Evolutionary conservation across 2,329 filamentous ascomycete species (phyloP).

Genomic region (Pestalotiopsis sp.): DNA sequence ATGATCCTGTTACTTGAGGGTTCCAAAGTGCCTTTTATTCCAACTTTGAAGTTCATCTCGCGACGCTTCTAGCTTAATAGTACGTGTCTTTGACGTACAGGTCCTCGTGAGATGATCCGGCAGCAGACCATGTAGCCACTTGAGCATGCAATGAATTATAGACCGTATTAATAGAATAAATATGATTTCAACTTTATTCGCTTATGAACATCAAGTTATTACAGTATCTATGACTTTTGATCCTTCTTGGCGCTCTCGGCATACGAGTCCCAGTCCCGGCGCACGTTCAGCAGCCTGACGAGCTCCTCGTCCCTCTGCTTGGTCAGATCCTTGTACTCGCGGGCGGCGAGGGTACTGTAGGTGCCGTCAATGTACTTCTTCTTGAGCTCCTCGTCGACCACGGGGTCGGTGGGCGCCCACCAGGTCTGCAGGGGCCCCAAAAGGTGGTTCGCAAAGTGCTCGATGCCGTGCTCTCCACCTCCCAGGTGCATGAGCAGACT

Average conservation of each 20-base stretch:
- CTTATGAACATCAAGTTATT: not conserved
- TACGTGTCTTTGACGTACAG: too few species aligned
- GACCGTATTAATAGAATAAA: too few species aligned
- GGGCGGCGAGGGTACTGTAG: constrained; percentile 14
- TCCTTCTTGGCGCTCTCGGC: constrained; percentile 9
- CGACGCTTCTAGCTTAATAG: too few species aligned
- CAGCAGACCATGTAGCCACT: too few species aligned
- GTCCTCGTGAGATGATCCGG: too few species aligned
- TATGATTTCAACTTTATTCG: not conserved
- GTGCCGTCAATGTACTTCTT: constrained; percentile 22
- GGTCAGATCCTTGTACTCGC: constrained; percentile 18
- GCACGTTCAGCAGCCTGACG: constrained; percentile 19
- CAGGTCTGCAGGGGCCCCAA: constrained; percentile 22
- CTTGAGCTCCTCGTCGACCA: constrained; percentile 21
- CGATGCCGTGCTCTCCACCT: constrained; percentile 20
- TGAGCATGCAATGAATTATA: too few species aligned
- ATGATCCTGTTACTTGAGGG: not conserved
- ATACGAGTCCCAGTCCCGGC: constrained; percentile 20
- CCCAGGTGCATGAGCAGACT: constrained; percentile 22
- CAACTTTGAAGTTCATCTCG: not conserved
- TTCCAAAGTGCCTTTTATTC: not conserved
- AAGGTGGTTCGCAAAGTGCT: constrained; percentile 23
- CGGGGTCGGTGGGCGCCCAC: constrained; percentile 22
- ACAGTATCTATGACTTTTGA: not conserved
- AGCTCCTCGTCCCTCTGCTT: constrained; percentile 23